Evolutionary conservation across 306 rosid genomes (phyloP), one percentile per base, ranked within the genome.

Genomic region (Ceratonia siliqua): DNA sequence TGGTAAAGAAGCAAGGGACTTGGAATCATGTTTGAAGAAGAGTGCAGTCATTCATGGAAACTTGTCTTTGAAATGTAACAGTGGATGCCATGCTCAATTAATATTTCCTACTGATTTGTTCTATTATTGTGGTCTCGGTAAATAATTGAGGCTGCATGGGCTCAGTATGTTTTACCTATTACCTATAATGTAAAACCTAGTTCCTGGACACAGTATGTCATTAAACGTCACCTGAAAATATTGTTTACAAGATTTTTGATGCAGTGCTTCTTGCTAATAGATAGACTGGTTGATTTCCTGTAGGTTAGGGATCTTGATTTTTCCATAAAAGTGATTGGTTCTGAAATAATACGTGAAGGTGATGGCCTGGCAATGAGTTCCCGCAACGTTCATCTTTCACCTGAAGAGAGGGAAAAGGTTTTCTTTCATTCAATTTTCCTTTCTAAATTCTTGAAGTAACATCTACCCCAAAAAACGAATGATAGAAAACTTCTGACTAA

Each of bases 351-450:
- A 17, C 92, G 97, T 5, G 96, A 92, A 5, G 54, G 18, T 0
- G 96, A 94, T 77, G 99, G 99, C 63, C 84, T 94, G 8, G 99
- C 99, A 68, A 77, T 90, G 99, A 89, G 99, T 79, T 94, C 97
- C 0, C 93, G 99, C 68, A 94, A 94, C 64, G 99, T 94, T 70
- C 84, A 49, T 74, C 96, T 94, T 76, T 86, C 91, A 56, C 86
- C 83, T 17, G 86, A 86, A 86, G 91, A 92, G 75, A 81, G 97
- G 85, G 72, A 82, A 71, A 85, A 90, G 96, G 99, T 94, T 20
- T 75, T 4, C 69, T 71, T 70, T 45, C n/a, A 49, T 28, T 74
- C 25, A 28, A 24, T 22, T 22, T 10, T 20, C 2, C 27, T 49
- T 25, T 54, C 18, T 21, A 8, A 54, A 33, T 74, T n/a, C 67